Evolutionary conservation across 2,329 filamentous ascomycete genomes (phyloP).

Genomic region (Mycosphaerella sp.): DNA sequence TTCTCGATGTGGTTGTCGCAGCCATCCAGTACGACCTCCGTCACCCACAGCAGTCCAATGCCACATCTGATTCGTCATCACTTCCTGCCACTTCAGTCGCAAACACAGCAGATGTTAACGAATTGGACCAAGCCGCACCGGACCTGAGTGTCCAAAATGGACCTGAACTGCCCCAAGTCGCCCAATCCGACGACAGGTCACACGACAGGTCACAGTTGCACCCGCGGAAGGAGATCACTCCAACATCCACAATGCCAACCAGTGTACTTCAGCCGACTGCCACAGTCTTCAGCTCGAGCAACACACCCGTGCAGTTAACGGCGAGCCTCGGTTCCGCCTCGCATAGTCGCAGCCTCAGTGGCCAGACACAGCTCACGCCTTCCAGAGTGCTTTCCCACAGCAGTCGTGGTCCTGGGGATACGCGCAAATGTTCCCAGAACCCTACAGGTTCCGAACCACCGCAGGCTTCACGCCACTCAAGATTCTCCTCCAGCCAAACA

Average conservation of each 20-base stretch:
- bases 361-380: neutral
- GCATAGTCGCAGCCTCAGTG: constrained; percentile 4
- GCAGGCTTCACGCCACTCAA: neutral
- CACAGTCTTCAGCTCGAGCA: constrained; percentile 4
- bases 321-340: neutral
- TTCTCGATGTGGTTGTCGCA: constrained; percentile 18
- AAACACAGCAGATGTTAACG: neutral
- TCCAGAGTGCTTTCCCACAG: neutral
- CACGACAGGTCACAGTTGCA: neutral
- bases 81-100: neutral
- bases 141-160: too few species aligned
- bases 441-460: neutral
- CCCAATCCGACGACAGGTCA: neutral
- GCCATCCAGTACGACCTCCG: constrained; percentile 15
- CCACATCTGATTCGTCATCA: neutral
- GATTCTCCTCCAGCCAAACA: neutral
- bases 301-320: constrained; percentile 1
- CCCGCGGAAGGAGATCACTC: neutral
- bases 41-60: neutral
- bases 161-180: neutral
- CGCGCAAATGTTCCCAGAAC: constrained; percentile 6
- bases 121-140: neutral
- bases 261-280: constrained; percentile 1
- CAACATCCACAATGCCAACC: neutral
- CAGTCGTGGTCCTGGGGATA: constrained; percentile 10